Evolutionary conservation across 768 basidiomycete genomes (phyloP).

Genomic region (Boletellus ananas): DNA sequence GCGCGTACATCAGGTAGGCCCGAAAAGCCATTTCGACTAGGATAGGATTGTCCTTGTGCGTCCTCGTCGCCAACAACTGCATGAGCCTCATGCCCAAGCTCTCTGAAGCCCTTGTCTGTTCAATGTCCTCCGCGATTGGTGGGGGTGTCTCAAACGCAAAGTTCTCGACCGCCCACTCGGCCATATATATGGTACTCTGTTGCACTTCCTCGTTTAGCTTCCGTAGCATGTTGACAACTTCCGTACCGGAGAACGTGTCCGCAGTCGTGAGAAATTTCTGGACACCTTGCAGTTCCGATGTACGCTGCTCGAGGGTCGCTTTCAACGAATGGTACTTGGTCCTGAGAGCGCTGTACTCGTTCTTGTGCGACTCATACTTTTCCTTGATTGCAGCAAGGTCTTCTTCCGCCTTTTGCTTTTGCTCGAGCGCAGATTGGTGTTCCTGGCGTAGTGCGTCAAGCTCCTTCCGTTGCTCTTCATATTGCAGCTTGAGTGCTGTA

Average conservation of each 20-base stretch:
- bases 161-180: constrained; percentile 41
- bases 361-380: constrained; percentile 10
- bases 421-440: background rate
- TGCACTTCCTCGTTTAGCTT: constrained; percentile 44
- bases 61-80: constrained; percentile 17
- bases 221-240: constrained; percentile 41
- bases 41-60: constrained; percentile 26
- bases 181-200: constrained; percentile 42
- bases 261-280: constrained; percentile 41
- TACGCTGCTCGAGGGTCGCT: constrained; percentile 36
- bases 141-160: constrained; percentile 24
- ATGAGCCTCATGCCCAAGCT: constrained; percentile 15
- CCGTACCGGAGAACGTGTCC: constrained; percentile 41
- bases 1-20: constrained; percentile 20
- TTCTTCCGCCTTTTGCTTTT: constrained; percentile 3
- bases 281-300: constrained; percentile 39
- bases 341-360: constrained; percentile 10
- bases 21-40: constrained; percentile 32
- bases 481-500: constrained; percentile 16
- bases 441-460: constrained; percentile 4
- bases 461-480: constrained; percentile 10
- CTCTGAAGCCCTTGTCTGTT: constrained; percentile 10
- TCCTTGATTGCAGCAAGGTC: constrained; percentile 4
- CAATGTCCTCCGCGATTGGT: constrained; percentile 1
- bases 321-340: constrained; percentile 12